Percentiles rank a stretch among this genome's conserved stretches.
These are phyloP conservation scores for Cladorrhinum samala DNA, from an alignment of 495 filamentous ascomycete genomes.

Conservation along the genomic window DNA sequence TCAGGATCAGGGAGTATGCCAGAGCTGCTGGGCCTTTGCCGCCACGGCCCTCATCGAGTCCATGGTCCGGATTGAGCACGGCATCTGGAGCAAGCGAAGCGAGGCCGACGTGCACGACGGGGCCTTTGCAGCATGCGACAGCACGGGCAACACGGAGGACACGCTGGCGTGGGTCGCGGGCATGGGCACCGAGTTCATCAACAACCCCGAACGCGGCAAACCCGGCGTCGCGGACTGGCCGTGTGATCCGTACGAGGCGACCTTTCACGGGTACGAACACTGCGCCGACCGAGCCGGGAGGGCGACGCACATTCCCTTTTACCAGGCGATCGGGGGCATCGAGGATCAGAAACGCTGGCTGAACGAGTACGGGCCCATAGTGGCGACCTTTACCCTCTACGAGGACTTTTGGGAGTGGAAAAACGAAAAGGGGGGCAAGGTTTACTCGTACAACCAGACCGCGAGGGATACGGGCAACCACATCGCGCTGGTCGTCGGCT, in stretches of 20 bases:
- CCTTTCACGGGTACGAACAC: neutral
- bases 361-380: conserved; percentile 16
- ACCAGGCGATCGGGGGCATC: conserved; percentile 8
- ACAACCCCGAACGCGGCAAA: neutral
- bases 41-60: conserved; percentile 16
- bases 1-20: conserved; percentile 17
- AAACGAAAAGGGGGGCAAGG: neutral
- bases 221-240: conserved; percentile 16
- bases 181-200: too few species aligned
- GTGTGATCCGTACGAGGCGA: conserved; percentile 18
- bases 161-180: conserved; percentile 13
- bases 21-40: conserved; percentile 21
- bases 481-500: conserved; percentile 16
- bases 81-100: conserved; percentile 17
- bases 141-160: conserved; percentile 13
- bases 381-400: conserved; percentile 16
- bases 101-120: conserved; percentile 20
- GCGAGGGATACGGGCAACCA: conserved; percentile 11
- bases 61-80: conserved; percentile 20
- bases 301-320: conserved; percentile 10
- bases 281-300: conserved; percentile 13
- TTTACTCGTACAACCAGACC: conserved; percentile 10
- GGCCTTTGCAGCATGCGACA: conserved; percentile 12
- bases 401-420: conserved; percentile 11
- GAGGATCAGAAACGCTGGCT: conserved; percentile 22